Conservation (phyloP, 139 green algal genomes). For the Gonium pectorale region DNA sequence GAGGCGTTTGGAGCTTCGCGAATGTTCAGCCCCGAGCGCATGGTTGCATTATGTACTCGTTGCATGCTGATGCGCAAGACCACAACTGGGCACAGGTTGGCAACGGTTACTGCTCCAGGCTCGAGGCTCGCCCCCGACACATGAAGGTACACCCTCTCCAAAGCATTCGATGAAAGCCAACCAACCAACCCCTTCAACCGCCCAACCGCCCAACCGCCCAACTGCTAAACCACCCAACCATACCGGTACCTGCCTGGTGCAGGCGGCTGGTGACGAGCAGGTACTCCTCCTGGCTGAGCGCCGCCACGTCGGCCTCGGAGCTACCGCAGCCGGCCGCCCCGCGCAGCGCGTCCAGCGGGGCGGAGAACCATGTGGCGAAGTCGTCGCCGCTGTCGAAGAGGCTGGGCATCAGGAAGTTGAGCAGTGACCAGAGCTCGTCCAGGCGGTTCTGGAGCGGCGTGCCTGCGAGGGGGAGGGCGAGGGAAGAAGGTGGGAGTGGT, state of each 20-base stretch:
- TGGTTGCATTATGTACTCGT: too few species aligned
- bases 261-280: conserved; percentile 91
- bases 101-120: too few species aligned
- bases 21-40: too few species aligned
- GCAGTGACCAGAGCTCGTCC: conserved; percentile 94
- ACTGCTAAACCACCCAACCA: not conserved
- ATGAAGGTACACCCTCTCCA: too few species aligned
- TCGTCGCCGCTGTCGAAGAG: conserved; percentile 85
- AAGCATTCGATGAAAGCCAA: too few species aligned
- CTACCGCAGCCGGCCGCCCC: conserved; percentile 38
- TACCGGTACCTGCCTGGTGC: conserved; percentile 68
- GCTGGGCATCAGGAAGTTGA: conserved; percentile 95
- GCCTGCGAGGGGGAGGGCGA: conserved; percentile 23
- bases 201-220: too few species aligned
- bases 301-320: conserved; percentile 25
- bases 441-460: conserved; percentile 74
- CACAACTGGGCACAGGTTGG: too few species aligned
- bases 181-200: too few species aligned
- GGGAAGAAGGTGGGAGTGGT: not conserved
- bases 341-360: conserved; percentile 34
- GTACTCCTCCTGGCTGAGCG: conserved; percentile 89
- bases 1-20: too few species aligned
- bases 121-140: too few species aligned
- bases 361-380: conserved; percentile 63
- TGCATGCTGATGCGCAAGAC: too few species aligned